Conservation (phyloP, 2,329 filamentous ascomycete species). For the Biscogniauxia mediterranea region DNA sequence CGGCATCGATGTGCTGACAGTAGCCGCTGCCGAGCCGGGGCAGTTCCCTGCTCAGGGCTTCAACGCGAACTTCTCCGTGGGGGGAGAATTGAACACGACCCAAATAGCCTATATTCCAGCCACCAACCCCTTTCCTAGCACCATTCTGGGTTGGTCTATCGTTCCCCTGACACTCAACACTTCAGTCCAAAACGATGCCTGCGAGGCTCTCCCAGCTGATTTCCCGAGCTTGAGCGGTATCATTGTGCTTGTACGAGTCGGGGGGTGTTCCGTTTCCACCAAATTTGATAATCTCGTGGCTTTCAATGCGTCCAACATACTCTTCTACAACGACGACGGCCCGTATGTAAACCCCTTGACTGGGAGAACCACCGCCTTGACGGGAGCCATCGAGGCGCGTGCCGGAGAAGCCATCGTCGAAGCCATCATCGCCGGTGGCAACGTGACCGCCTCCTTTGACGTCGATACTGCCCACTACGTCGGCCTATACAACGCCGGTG, state of each 20-base stretch:
- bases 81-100: conserved; percentile 22
- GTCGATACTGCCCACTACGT: conserved; percentile 20
- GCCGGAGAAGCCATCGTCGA: conserved; percentile 34
- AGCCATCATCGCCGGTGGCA: conserved; percentile 28
- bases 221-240: conserved; percentile 17
- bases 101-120: conserved; percentile 25
- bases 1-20: conserved; percentile 25
- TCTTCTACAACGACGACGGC: conserved; percentile 34
- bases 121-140: conserved; percentile 21
- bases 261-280: conserved; percentile 14
- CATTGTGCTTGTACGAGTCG: conserved; percentile 17
- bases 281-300: conserved; percentile 33
- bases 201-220: conserved; percentile 19
- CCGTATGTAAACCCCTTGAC: conserved; percentile 18
- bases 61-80: conserved; percentile 20
- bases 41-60: conserved; percentile 22
- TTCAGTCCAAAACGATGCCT: conserved; percentile 26
- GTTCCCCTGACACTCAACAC: conserved; percentile 26
- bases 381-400: conserved; percentile 24
- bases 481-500: conserved; percentile 20
- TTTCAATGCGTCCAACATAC: conserved; percentile 29
- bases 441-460: conserved; percentile 30
- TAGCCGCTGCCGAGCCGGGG: conserved; percentile 23
- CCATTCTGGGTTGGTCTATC: conserved; percentile 26
- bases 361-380: conserved; percentile 10